Conservation (phyloP, 2,329 filamentous ascomycete species). For the Akanthomyces dipterigenus region DNA sequence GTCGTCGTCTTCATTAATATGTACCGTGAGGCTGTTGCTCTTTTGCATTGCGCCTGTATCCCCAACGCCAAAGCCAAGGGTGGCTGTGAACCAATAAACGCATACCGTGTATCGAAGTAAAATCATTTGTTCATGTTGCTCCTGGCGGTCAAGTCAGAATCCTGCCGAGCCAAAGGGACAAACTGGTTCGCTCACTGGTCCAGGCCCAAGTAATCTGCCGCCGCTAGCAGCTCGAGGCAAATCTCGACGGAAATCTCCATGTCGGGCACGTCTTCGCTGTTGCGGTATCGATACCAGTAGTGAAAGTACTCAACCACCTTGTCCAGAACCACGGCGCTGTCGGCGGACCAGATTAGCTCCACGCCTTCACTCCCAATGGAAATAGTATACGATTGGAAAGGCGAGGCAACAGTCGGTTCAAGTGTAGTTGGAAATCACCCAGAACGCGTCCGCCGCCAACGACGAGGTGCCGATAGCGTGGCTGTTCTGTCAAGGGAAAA, state of each 20-base stretch:
- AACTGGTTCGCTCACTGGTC: constrained; percentile 38
- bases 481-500: constrained; percentile 39
- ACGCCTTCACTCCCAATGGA: constrained; percentile 14
- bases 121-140: constrained; percentile 32
- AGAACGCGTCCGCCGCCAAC: constrained; percentile 30
- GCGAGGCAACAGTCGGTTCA: constrained; percentile 46
- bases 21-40: not conserved
- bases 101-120: not conserved
- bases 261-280: constrained; percentile 67
- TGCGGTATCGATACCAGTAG: constrained; percentile 68
- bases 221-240: constrained; percentile 70
- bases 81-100: not conserved
- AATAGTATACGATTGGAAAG: constrained; percentile 13
- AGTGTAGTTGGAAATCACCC: constrained; percentile 53
- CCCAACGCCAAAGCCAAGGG: not conserved
- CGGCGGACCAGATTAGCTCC: constrained; percentile 16
- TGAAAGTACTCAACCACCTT: constrained; percentile 80
- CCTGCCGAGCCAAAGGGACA: constrained; percentile 14
- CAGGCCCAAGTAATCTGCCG: constrained; percentile 68
- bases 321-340: constrained; percentile 66
- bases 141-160: constrained; percentile 26
- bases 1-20: not conserved
- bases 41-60: not conserved
- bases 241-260: constrained; percentile 76
- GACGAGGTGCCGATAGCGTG: constrained; percentile 12